Conservation (phyloP, 441 rosid genomes). For the Mallotus repandus region DNA sequence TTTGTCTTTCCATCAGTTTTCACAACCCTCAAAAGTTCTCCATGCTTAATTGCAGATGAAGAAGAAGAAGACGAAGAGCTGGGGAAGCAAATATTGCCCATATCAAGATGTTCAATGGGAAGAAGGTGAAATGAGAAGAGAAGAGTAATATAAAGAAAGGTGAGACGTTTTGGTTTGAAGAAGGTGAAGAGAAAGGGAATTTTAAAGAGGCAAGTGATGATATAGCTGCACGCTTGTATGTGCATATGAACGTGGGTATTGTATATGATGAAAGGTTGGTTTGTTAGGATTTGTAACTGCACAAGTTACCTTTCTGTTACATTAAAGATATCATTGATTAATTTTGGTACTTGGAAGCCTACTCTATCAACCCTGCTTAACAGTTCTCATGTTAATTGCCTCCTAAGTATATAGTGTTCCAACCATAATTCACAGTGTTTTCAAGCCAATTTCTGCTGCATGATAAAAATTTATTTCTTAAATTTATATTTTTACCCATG, state of each 20-base stretch:
- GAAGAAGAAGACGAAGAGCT: not conserved
- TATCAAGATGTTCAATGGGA: not conserved
- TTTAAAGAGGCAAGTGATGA: slow-evolving; percentile 12
- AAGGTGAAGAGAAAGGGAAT: not conserved
- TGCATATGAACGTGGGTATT: not conserved
- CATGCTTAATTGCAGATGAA: not conserved
- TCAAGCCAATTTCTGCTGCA: too few species aligned
- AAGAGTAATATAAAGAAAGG: not conserved
- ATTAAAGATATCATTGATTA: too few species aligned
- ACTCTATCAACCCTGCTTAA: too few species aligned
- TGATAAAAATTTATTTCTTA: too few species aligned
- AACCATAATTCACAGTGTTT: too few species aligned
- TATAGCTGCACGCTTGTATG: not conserved
- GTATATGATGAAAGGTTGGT: not conserved
- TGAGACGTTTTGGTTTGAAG: not conserved
- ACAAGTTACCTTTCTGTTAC: not conserved
- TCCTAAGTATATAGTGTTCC: too few species aligned
- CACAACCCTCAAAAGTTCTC: not conserved
- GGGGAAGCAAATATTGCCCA: slow-evolving; percentile 18
- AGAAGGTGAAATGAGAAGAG: too few species aligned
- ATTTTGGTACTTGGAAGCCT: too few species aligned
- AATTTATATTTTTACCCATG: too few species aligned
- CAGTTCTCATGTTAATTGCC: too few species aligned
- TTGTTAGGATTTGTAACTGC: slow-evolving; percentile 8
- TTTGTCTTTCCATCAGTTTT: not conserved